Evolutionary conservation across 306 rosid species (phyloP), one percentile per base, ranked within the genome.

Genomic region (Acacia acuminata): DNA sequence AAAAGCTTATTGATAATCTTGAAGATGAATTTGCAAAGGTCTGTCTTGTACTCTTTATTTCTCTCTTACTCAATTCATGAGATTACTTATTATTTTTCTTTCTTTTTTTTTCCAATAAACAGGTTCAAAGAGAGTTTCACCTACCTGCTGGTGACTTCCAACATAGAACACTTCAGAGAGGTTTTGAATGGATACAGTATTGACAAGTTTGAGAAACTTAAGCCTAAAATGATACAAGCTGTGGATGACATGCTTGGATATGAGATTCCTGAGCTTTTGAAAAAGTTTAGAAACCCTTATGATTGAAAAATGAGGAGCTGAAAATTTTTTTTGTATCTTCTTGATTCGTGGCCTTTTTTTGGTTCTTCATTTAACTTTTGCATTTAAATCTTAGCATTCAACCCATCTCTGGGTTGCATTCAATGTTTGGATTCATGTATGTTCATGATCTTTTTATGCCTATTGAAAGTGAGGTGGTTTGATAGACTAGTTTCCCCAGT

Each of bases 171-270:
- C 60, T 96, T 89, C 66, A 84, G 73, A 71, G 97, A 96, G 82
- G 84, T 80, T 67, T 80, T 96, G 74, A 82, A 69, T 36, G 90
- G 94, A 24, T 92, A 87, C 84, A 94, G 70, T 84, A 78, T 96
- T 0, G 98, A 96, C 84, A 96, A 91, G 51, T 96, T 96, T 53
- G 98, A 96, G 86, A 96, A 87, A 87, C 83, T 96, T 69, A 96
- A 91, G 89, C 93, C 98, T 17, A 94, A 89, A 86, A 91, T 96
- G 99, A 84, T 96, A 72, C 97, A 92, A 82, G 87, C 92, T 1
- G 92, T 96, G 0, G 98, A 96, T 43, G 94, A 96, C 87, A 96
- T 96, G 99, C 89, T 96, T 82, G 98, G 97, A 44, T 94, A 96
- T 15, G 99, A 96, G 51, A 91, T 96, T 65, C 98, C 99, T 0